phyloP scores from a whole-genome alignment of 2,329 filamentous ascomycete genomes.

The Neofusicoccum ribis region DNA sequence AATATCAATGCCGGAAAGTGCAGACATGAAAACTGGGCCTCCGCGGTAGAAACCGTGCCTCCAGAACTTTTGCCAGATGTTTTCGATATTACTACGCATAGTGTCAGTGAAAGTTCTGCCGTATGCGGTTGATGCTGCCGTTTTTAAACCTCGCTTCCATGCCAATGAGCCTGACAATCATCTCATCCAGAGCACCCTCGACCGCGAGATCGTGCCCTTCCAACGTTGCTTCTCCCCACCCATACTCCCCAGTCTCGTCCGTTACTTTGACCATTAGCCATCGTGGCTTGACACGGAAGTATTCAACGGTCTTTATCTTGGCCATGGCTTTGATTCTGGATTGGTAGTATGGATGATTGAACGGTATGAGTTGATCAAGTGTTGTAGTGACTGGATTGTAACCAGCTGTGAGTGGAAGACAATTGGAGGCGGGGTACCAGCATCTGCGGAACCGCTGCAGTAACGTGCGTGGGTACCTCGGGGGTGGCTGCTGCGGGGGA shows the following conservation, averaged over 20 bases:
- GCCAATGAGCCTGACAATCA: slow-evolving; percentile 62
- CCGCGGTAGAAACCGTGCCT: slow-evolving; percentile 71
- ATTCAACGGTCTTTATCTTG: slow-evolving; percentile 66
- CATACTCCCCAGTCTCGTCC: slow-evolving; percentile 62
- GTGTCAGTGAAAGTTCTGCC: not conserved
- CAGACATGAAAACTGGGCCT: slow-evolving; percentile 18
- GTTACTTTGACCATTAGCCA: slow-evolving; percentile 79
- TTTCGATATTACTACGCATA: slow-evolving; percentile 66
- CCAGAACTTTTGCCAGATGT: slow-evolving; percentile 76
- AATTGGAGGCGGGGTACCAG: not conserved
- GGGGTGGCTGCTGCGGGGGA: not conserved
- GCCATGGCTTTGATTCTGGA: slow-evolving; percentile 48
- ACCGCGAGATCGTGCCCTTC: slow-evolving; percentile 74
- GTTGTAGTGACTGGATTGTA: not conserved
- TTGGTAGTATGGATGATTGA: too few relatives aligned
- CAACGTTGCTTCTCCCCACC: slow-evolving; percentile 74
- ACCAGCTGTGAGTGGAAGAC: too few relatives aligned
- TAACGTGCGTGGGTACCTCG: not conserved
- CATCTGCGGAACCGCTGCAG: not conserved
- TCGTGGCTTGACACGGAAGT: slow-evolving; percentile 71
- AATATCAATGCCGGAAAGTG: slow-evolving; percentile 18
- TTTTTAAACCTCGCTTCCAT: slow-evolving; percentile 65
- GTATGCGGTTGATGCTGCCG: not conserved
- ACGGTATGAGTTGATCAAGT: not conserved
- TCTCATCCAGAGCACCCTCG: slow-evolving; percentile 70